Base-by-base conservation (phyloP, 805 yeast species). In the Lipomyces mesembrius region DNA sequence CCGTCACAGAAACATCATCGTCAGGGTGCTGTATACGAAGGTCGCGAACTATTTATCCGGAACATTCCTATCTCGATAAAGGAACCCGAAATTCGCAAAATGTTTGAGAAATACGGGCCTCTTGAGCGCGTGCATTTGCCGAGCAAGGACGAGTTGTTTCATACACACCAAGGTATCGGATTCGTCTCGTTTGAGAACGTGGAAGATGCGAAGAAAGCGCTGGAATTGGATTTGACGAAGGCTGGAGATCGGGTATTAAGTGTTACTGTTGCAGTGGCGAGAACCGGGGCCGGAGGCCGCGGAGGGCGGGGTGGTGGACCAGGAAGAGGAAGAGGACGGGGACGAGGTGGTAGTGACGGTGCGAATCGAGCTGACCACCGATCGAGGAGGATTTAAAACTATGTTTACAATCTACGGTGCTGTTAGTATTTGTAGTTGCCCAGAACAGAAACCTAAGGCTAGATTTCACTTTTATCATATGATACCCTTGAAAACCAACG, bases 121-220 rank as follows among this genome's bases (percentile, higher is more conserved):
- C 80, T 90, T 17, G 89, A 87, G 63, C 77, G 76, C 51, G 75
- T 89, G 0, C 80, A 78, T 39, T 68, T 89, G 2, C 65, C 82
- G 57, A 75, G 75, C 37, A 75, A 73, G 35, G 75, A 75, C 7
- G 71, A 64, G 52, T 59, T 64, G 2, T 66, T 77, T 39, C 73
- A 79, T 7, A 69, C 74, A 17, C 83, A 87, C 73, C 86, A 85
- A 57, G 93, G 94, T 0, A 87, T 83, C 75, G 96, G 88, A 0
- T 89, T 90, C 73, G 77, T 90, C 0, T 79, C 84, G 0, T 89
- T 85, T 71, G 65, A 73, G 1, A 76, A 77, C 0, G 74, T 76
- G 8, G 81, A 79, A 0, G 82, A 81, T 2, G 90, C 92, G 0
- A 73, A 77, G 0, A 74, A 74, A 2, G 87, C 91, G 0, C 69